A percentile compares a stretch with the other conserved stretches of the same genome.
These are phyloP conservation scores for Sherardia arvensis DNA, from an alignment of 257 asterid genomes.

Conservation along the genomic window DNA sequence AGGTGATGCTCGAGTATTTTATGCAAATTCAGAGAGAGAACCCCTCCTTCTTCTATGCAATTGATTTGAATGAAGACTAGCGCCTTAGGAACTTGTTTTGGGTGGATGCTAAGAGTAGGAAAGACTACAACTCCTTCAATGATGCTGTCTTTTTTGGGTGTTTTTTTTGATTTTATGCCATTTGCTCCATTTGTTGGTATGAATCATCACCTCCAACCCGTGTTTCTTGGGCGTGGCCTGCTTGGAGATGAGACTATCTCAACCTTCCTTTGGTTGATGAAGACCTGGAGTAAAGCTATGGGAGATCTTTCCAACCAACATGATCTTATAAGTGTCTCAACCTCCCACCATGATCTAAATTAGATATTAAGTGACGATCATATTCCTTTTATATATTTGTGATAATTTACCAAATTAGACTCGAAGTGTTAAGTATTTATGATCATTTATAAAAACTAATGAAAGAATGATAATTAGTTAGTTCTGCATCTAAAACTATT, in stretches of 20 bases:
- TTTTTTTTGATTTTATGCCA: slow-evolving; percentile 75
- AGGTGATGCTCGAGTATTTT: slow-evolving; percentile 85
- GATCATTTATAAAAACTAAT: no score
- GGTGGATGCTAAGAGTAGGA: slow-evolving; percentile 88
- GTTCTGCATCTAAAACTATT: no score
- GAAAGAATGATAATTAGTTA: no score
- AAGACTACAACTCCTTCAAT: slow-evolving; percentile 59
- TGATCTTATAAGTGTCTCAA: no score
- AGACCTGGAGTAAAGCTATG: slow-evolving; percentile 91
- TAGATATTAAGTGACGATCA: no score
- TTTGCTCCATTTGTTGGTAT: slow-evolving; percentile 75
- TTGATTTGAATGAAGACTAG: slow-evolving; percentile 83
- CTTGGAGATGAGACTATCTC: slow-evolving; percentile 71
- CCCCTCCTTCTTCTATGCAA: slow-evolving; percentile 68
- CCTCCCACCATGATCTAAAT: no score
- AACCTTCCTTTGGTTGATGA: slow-evolving; percentile 82
- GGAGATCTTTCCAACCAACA: no score
- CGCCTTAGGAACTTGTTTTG: slow-evolving; percentile 81
- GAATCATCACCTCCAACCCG: slow-evolving; percentile 93
- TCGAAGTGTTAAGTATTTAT: no score
- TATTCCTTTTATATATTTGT: no score
- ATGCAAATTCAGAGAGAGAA: slow-evolving; percentile 67
- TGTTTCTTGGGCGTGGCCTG: slow-evolving; percentile 79
- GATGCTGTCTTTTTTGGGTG: slow-evolving; percentile 76
- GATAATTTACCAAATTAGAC: no score